A percentile compares a stretch with the other conserved stretches of the same genome.
Conservation (phyloP, 208 protist genomes). For the Trypanosoma mega region DNA sequence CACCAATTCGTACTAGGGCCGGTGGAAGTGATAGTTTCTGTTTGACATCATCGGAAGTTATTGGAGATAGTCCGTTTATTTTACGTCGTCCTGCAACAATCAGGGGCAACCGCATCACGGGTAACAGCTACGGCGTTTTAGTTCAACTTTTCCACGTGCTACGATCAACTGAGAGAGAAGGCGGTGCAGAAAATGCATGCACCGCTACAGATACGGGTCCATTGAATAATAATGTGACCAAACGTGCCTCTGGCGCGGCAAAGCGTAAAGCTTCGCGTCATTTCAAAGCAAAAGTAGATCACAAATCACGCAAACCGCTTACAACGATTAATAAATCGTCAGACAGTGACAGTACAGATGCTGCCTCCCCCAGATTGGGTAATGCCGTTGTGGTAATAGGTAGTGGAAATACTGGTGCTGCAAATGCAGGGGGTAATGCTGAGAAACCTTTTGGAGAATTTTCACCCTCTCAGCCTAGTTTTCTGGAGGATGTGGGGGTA, state of each 20-base stretch:
- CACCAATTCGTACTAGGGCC: neutral
- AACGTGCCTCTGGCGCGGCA: neutral
- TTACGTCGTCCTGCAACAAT: constrained; percentile 4
- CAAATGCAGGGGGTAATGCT: too few relatives aligned
- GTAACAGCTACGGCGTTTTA: constrained; percentile 24
- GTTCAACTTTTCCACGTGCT: constrained; percentile 22
- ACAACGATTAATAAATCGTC: too few relatives aligned
- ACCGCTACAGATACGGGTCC: neutral
- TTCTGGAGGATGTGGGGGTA: neutral
- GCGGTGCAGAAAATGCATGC: neutral
- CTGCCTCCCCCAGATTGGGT: too few relatives aligned
- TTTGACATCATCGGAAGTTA: neutral
- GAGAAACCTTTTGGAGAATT: too few relatives aligned
- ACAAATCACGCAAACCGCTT: too few relatives aligned
- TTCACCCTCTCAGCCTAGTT: too few relatives aligned
- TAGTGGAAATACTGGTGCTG: too few relatives aligned
- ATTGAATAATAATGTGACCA: neutral
- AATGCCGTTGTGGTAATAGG: too few relatives aligned
- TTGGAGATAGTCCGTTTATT: neutral
- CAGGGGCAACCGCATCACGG: constrained; percentile 9
- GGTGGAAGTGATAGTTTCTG: neutral
- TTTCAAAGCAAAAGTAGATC: too few relatives aligned
- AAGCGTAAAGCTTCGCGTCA: neutral
- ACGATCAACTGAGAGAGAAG: neutral
- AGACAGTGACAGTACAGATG: too few relatives aligned